Evolutionary conservation across 257 asterid species (phyloP), one percentile per base, ranked within the genome.

Genomic region (Leonotis leonurus): DNA sequence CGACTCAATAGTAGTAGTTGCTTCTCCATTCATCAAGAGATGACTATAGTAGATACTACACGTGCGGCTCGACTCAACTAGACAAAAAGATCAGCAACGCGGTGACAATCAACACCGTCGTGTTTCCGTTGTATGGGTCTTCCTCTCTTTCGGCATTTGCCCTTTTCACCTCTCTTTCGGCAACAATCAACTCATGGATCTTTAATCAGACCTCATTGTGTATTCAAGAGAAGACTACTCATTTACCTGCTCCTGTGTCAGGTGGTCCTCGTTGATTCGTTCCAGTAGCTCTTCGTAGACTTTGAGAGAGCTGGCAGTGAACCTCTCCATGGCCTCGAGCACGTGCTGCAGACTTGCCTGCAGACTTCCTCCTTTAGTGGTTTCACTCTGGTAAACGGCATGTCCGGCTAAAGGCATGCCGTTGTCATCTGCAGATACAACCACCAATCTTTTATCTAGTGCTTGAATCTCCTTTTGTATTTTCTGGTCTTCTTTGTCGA

Each of bases 301-400:
- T 80, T 84, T 86, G 56, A 88, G 68, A 30, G 87, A 77, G 60
- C 51, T 79, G 11, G 81, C 63, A 3, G 90, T 71, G 57, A 83
- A 92, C 75, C 80, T 78, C 83, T 92, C 95, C 95, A 92, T 83
- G 0, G 98, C 95, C 75, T 92, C 96, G 32, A 88, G 85, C 45
- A 85, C 84, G 30, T 75, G 95, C 43, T 80, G 87, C 80, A 92
- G 68, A 35, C 95, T 80, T 27, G 72, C 79, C 80, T 88, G 95
- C 48, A 92, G 67, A 62, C 95, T 79, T 54, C 90, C 81, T 57
- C 72, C 80, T 70, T 80, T 92, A 52, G 81, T 70, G 6, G 97
- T 84, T 65, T 92, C 98, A 35, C 93, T 86, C 67, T 84, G 98
- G 75, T 87, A 85, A 46, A 87, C 88, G 0, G 51, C 96, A 29